Percentiles rank a stretch among this genome's conserved stretches.
Conservation (phyloP, 306 rosid genomes). For the Malus domestica region DNA sequence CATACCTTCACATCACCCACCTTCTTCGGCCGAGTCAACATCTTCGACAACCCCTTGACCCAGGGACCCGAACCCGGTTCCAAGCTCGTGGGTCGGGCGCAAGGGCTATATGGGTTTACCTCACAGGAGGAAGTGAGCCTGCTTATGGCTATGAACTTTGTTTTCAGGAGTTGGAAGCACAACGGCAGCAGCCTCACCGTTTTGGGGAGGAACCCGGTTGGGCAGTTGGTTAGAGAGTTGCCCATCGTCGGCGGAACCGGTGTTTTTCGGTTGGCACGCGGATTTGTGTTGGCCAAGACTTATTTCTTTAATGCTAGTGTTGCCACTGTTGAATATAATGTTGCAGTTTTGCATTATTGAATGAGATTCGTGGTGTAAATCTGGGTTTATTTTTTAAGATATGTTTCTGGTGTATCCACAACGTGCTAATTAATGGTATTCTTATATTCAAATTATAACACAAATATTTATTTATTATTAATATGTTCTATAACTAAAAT, state of each 20-base stretch:
- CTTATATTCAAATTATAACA: too few species aligned
- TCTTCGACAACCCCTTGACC: not conserved
- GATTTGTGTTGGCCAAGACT: not conserved
- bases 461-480: too few species aligned
- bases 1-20: not conserved
- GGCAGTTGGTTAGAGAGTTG: not conserved
- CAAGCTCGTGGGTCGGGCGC: conserved; percentile 6
- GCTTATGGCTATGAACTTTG: not conserved
- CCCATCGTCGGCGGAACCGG: conserved; percentile 8
- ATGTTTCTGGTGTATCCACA: too few species aligned
- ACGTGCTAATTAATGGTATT: too few species aligned
- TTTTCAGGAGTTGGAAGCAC: not conserved
- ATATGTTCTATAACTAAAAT: too few species aligned
- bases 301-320: not conserved
- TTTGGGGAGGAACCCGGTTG: conserved; percentile 1
- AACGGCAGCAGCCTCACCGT: conserved; percentile 4
- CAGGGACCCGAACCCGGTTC: conserved; percentile 2
- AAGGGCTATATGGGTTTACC: conserved; percentile 8
- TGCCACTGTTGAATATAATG: not conserved
- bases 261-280: conserved; percentile 7
- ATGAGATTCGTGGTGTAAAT: not conserved
- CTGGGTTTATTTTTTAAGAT: not conserved
- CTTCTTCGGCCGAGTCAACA: not conserved
- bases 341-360: not conserved
- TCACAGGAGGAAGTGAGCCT: not conserved